Conservation (phyloP, 768 basidiomycete genomes). For the Nevesoporus exiguus region DNA sequence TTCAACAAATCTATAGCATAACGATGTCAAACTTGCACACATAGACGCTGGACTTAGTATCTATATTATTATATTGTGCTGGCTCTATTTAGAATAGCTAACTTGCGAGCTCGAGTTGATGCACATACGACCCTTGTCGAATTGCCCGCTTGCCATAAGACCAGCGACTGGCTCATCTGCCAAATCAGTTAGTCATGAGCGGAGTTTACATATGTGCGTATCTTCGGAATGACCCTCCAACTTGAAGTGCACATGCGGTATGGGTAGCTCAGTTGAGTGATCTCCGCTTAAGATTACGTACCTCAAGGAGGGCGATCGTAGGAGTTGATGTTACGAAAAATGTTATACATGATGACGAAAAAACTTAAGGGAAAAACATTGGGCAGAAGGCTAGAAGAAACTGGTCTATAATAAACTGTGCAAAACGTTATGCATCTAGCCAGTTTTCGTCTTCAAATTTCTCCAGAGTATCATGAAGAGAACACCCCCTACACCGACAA, state of each 20-base stretch:
- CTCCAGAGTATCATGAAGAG: slow-evolving; percentile 58
- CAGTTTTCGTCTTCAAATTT: slow-evolving; percentile 61
- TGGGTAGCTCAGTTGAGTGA: neutral
- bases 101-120: too few relatives aligned
- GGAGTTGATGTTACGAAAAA: neutral
- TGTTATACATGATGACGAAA: neutral
- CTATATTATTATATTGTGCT: neutral
- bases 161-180: too few relatives aligned
- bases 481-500: slow-evolving; percentile 55
- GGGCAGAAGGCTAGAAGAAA: neutral
- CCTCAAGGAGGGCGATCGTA: neutral
- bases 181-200: neutral
- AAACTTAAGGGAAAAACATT: neutral
- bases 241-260: neutral
- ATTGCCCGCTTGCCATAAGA: too few relatives aligned
- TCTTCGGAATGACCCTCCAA: neutral
- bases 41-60: too few relatives aligned
- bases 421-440: slow-evolving; percentile 29
- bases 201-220: neutral
- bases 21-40: neutral
- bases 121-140: too few relatives aligned
- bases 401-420: neutral
- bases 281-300: slow-evolving; percentile 5
- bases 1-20: neutral
- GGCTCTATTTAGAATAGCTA: too few relatives aligned